A percentile compares a stretch with the other conserved stretches of the same genome.
Evolutionary conservation across 2,329 filamentous ascomycete genomes (phyloP).

Genomic region (Sclerotinia nivalis): DNA sequence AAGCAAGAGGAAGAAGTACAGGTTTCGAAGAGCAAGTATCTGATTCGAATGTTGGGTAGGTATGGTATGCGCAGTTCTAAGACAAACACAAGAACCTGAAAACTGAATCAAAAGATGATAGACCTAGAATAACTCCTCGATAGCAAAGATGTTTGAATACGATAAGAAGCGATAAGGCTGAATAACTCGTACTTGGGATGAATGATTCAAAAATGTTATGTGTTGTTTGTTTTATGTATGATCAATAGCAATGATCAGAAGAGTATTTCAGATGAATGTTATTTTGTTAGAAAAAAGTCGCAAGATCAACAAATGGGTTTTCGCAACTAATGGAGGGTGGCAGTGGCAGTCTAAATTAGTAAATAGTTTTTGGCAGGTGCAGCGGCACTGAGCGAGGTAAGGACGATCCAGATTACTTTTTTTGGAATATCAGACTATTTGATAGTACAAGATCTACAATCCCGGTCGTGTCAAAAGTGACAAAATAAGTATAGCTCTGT

Average conservation of each 20-base stretch:
- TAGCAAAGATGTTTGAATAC: neutral
- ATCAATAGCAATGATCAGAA: neutral
- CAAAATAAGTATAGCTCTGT: neutral
- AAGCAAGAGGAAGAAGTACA: neutral
- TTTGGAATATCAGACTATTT: neutral
- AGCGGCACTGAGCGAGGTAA: neutral
- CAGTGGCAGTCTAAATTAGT: neutral
- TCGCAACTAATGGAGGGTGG: neutral
- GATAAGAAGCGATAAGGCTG: constrained; percentile 18
- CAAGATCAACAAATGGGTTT: neutral
- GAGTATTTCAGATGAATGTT: neutral
- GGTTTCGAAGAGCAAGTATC: neutral
- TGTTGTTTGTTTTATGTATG: neutral
- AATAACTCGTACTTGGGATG: constrained; percentile 4
- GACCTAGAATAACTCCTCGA: neutral
- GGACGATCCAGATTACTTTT: neutral
- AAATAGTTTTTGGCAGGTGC: constrained; percentile 8
- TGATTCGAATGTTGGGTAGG: neutral
- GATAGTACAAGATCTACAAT: constrained; percentile 8
- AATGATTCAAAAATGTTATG: neutral
- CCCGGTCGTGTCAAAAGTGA: neutral
- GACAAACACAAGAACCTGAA: neutral
- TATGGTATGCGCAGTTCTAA: neutral
- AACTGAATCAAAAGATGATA: constrained; percentile 7
- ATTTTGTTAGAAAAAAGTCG: neutral